Percentiles rank a stretch among this genome's conserved stretches.
phyloP scores from a whole-genome alignment of 2,329 filamentous ascomycete species.

The Phyllosticta citriasiana region DNA sequence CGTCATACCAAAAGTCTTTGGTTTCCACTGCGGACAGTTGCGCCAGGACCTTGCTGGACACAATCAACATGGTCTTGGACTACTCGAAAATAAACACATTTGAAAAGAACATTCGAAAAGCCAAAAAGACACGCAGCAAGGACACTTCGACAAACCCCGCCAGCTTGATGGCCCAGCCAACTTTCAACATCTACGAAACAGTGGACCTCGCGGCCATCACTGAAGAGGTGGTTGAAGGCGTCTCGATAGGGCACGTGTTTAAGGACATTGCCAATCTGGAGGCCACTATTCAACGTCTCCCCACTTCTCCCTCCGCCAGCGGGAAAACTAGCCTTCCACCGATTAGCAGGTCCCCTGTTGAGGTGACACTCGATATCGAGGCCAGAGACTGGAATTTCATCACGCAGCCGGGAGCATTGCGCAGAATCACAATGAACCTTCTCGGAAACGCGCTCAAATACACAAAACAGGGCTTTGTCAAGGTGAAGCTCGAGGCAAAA shows the following conservation, averaged over 20 bases:
- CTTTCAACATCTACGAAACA: constrained; percentile 23
- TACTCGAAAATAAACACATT: constrained; percentile 37
- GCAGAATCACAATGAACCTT: constrained; percentile 39
- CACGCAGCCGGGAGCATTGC: constrained; percentile 38
- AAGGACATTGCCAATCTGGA: constrained; percentile 15
- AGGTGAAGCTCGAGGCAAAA: constrained; percentile 11
- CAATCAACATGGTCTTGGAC: constrained; percentile 35
- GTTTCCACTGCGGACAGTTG: constrained; percentile 41
- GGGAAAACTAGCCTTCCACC: not conserved
- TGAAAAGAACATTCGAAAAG: constrained; percentile 20
- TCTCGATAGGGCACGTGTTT: constrained; percentile 41
- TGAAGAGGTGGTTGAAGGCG: constrained; percentile 47
- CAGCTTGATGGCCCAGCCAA: constrained; percentile 16
- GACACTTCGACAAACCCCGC: constrained; percentile 12
- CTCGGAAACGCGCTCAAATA: constrained; percentile 42
- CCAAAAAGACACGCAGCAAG: constrained; percentile 16
- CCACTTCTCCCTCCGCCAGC: not conserved
- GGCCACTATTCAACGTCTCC: not conserved
- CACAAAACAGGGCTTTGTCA: constrained; percentile 32
- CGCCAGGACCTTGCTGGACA: constrained; percentile 42
- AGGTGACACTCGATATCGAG: constrained; percentile 36
- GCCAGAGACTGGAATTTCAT: constrained; percentile 33
- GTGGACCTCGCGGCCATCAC: constrained; percentile 37
- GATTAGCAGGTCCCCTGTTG: constrained; percentile 19
- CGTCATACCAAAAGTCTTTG: constrained; percentile 33